Percentiles rank a stretch among this genome's conserved stretches.
Conservation (phyloP, 2,329 filamentous ascomycete genomes). For the Colletotrichum sp. region DNA sequence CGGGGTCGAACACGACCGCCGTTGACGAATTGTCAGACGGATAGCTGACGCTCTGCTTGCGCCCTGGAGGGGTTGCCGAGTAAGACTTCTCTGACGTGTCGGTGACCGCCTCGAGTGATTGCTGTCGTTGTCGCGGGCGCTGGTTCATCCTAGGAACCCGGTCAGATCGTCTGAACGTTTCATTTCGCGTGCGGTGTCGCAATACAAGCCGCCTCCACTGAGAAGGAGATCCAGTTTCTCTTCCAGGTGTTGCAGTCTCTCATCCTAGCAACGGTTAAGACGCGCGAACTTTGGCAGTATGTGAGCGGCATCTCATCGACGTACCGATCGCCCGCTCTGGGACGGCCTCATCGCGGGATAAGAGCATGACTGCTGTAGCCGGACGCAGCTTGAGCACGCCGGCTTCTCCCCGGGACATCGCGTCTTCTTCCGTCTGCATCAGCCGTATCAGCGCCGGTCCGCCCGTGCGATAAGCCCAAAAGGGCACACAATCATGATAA, state of each 20-base stretch:
- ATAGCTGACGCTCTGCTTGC: constrained; percentile 22
- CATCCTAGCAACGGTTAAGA: constrained; percentile 40
- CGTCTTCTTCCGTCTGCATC: constrained; percentile 51
- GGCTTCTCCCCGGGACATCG: constrained; percentile 58
- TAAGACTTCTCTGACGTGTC: constrained; percentile 38
- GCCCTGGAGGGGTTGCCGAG: constrained; percentile 33
- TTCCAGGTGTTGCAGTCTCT: constrained; percentile 55
- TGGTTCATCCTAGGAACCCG: constrained; percentile 33
- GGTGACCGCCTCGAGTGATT: constrained; percentile 32
- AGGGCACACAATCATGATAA: not conserved
- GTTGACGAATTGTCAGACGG: constrained; percentile 23
- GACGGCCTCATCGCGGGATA: constrained; percentile 45
- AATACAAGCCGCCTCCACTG: constrained; percentile 42
- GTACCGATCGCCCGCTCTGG: constrained; percentile 49
- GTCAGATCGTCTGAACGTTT: constrained; percentile 31
- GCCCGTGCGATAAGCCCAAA: not conserved
- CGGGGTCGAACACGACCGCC: constrained; percentile 30
- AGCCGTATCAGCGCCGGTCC: not conserved
- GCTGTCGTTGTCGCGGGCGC: constrained; percentile 21
- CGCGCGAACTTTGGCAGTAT: not conserved
- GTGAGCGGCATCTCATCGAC: constrained; percentile 19
- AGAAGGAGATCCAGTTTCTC: constrained; percentile 57
- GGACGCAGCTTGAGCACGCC: constrained; percentile 54
- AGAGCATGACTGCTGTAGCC: constrained; percentile 51
- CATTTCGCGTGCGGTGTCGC: constrained; percentile 15